Base-by-base conservation (phyloP, 2,329 filamentous ascomycete species). In the Cladophialophora psammophila region DNA sequence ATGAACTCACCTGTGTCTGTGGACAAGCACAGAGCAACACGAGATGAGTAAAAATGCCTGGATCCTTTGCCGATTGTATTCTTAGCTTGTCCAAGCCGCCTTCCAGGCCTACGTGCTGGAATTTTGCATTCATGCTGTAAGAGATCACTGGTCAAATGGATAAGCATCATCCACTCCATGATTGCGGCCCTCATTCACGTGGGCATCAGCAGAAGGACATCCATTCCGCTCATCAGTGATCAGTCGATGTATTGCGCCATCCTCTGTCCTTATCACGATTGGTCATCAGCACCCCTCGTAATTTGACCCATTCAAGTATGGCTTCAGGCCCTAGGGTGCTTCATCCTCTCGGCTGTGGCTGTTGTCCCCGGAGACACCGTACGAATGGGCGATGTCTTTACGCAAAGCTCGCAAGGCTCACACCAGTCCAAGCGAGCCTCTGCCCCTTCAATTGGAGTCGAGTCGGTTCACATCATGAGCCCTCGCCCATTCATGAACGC, bases 261-360 rank as follows among this genome's bases (percentile, higher is more conserved):
- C 57, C 42, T 58, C 58, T 15, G 31, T 34, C 12, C 53, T 69
- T 65, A 65, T 65, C 66, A 58, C 3, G 15, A 12, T 26, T 56
- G 60, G 36, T 56, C 60, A 63, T 53, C 31, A 36, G 45, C 35
- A 35, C 34, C 59, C 1, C 55, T n/a, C 15, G 55, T 35, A 62
- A 42, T 59, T 62, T 65, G 55, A 52, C 63, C 50, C 35, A 65
- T 64, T 54, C 18, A 26, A 64, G 68, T 54, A 66, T 66, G 64
- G 68, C 58, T 56, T 67, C 40, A 64, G 63, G 53, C 57, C 53
- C 57, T 64, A 66, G 66, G 15, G 31, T 55, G 66, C 68, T 68
- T 70, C 63, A 70, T 54, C 42, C 52, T 34, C 63, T 70, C 63
- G 68, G 53, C 57, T 68, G 66, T 65, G 66, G 63, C 60, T 63